Evolutionary conservation across 164 flowering plant species (phyloP), one percentile per base, ranked within the genome.

Genomic region (Sedum album): DNA sequence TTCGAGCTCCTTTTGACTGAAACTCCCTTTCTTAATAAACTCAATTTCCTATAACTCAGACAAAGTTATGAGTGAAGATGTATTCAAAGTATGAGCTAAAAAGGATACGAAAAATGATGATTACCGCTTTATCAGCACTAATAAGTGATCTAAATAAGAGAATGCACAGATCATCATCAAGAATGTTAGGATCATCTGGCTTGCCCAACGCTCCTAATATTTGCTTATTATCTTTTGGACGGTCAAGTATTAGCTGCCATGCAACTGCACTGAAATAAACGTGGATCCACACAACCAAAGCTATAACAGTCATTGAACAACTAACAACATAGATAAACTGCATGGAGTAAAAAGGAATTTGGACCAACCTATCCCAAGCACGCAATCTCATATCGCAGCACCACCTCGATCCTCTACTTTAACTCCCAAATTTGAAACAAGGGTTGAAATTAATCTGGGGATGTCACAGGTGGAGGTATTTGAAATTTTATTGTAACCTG

Each of bases 281-380:
- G 21, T 26, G 7, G 57, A 21, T 51, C 38, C n/a, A 23, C 11
- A 5, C 28, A 9, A 6, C 21, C 28, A 51, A n/a, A 51, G 26
- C 0, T 0, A 11, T 6, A 51, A 21, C 11, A 5, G 25, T n/a
- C 25, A n/a, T n/a, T n/a, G n/a, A n/a, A n/a, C n/a, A n/a, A n/a
- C n/a, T n/a, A n/a, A 51, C 28, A 21, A 51, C 28, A 21, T 5
- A 20, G 21, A 51, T 0, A n/a, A 3, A 35, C 38, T 35, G 38
- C 5, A 35, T 31, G 17, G 11, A 31, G 5, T 11, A 28, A 7
- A 41, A 13, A 28, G 11, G 31, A 13, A 53, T 6, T 49, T 23
- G 4, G 31, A 20, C 49, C 44, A 61, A 91, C 99, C 92, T 91
- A 81, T 87, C 87, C 99, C 97, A 94, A 66, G 96, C 89, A 68